Percentiles rank a stretch among this genome's conserved stretches.
Evolutionary conservation across 352 stramenopile species (phyloP).

Genomic region (Globisporangium echinulatum): DNA sequence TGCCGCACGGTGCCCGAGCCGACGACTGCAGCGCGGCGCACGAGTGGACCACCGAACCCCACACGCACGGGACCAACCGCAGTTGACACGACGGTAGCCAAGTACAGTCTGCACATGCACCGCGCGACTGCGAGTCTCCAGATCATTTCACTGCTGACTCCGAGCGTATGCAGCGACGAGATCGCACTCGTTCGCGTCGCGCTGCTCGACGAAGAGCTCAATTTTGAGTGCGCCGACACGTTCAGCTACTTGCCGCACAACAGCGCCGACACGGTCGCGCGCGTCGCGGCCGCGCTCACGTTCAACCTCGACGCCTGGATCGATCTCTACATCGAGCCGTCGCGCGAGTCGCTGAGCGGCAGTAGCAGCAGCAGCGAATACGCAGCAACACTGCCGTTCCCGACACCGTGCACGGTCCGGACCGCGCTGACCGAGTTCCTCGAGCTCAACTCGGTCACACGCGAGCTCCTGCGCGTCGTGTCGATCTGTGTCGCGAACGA

Average conservation of each 20-base stretch:
- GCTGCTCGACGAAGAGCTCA: conserved; percentile 38
- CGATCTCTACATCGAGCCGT: conserved; percentile 32
- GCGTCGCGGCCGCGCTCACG: conserved; percentile 51
- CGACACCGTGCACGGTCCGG: conserved; percentile 85
- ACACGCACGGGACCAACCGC: background rate
- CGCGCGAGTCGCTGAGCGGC: background rate
- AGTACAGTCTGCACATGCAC: conserved; percentile 1
- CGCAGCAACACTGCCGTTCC: conserved; percentile 63
- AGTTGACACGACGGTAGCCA: background rate
- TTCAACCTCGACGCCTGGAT: conserved; percentile 86
- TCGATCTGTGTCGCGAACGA: conserved; percentile 37
- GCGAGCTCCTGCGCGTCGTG: conserved; percentile 42
- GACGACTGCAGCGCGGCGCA: background rate
- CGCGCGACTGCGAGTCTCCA: conserved; percentile 10
- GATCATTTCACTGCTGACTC: conserved; percentile 7
- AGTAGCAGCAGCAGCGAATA: conserved; percentile 13
- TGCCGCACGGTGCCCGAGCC: conserved; percentile 7
- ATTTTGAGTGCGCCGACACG: conserved; percentile 84
- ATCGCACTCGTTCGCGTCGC: conserved; percentile 42
- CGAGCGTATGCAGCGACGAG: background rate
- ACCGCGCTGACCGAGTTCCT: conserved; percentile 87
- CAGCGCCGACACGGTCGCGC: conserved; percentile 45
- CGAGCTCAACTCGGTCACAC: conserved; percentile 78
- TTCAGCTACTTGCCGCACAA: conserved; percentile 83
- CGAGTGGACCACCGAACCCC: background rate